Conservation (phyloP, 192 early-diverging fungal genomes). For the Coemansia sp. region DNA sequence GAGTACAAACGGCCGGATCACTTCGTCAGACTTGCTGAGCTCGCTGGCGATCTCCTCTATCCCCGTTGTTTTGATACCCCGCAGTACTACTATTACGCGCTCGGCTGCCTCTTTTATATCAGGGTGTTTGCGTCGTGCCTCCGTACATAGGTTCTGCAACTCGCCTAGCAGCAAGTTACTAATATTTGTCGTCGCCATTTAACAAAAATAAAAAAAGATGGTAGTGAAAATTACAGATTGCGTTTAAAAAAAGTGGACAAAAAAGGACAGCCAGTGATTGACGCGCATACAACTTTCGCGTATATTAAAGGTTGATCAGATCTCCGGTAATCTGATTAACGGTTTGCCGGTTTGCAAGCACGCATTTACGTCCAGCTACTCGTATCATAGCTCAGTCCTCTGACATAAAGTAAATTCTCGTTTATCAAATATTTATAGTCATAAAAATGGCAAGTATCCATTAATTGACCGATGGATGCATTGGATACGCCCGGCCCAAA, state of each 20-base stretch:
- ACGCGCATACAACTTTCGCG: too few relatives aligned
- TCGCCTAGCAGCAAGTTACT: slow-evolving; percentile 66
- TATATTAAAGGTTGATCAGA: too few relatives aligned
- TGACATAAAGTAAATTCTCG: neutral
- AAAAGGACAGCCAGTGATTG: neutral
- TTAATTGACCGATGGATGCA: slow-evolving; percentile 9
- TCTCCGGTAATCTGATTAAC: too few relatives aligned
- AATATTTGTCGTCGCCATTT: slow-evolving; percentile 42
- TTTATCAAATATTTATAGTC: neutral
- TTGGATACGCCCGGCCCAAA: neutral
- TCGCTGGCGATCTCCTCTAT: slow-evolving; percentile 58
- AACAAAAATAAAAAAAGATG: neutral
- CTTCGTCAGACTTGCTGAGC: slow-evolving; percentile 71
- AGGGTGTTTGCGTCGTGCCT: slow-evolving; percentile 85
- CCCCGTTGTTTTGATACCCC: slow-evolving; percentile 44
- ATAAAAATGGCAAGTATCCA: slow-evolving; percentile 19
- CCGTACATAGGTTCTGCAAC: slow-evolving; percentile 79
- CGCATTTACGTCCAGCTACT: too few relatives aligned
- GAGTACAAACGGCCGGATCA: slow-evolving; percentile 80
- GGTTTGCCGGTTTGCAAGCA: too few relatives aligned
- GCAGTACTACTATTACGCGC: slow-evolving; percentile 57
- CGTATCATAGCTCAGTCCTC: neutral
- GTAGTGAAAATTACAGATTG: neutral
- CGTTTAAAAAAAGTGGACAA: neutral
- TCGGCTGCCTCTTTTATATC: slow-evolving; percentile 89